Conservation (phyloP, 176 grass and related monocot genomes). For the Chrysopogon serrulatus region DNA sequence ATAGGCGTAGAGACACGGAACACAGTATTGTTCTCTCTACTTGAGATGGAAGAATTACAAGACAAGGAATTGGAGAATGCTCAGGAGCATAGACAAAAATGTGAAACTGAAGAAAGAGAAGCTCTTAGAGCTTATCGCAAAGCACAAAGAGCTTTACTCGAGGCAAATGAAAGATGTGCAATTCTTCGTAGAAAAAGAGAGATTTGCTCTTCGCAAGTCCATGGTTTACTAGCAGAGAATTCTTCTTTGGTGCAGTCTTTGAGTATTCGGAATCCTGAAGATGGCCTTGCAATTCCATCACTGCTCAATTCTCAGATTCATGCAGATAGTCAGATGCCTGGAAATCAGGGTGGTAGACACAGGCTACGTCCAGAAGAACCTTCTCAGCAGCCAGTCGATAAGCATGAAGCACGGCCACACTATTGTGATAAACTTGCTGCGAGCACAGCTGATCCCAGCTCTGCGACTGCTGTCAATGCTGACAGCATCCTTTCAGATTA, state of each 20-base stretch:
- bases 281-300: constrained; percentile 41
- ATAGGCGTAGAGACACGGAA: constrained; percentile 16
- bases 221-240: constrained; percentile 59
- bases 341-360: constrained; percentile 44
- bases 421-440: constrained; percentile 39
- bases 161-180: constrained; percentile 86
- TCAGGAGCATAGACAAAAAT: constrained; percentile 67
- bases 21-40: constrained; percentile 54
- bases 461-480: constrained; percentile 34
- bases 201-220: constrained; percentile 54
- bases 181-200: constrained; percentile 80
- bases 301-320: constrained; percentile 26
- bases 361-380: constrained; percentile 29
- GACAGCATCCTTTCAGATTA: constrained; percentile 38
- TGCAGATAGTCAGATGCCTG: constrained; percentile 34
- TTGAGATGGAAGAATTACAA: constrained; percentile 77
- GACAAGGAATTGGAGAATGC: constrained; percentile 86
- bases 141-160: constrained; percentile 75
- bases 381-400: constrained; percentile 44
- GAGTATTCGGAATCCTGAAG: constrained; percentile 37
- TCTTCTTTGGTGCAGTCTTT: constrained; percentile 39
- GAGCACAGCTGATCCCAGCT: constrained; percentile 42
- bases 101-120: constrained; percentile 84
- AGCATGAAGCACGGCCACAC: constrained; percentile 43
- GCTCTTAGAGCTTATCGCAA: constrained; percentile 86